Percentiles rank a stretch among this genome's conserved stretches.
Conservation (phyloP, 2,329 filamentous ascomycete genomes). For the Teratosphaeria pseudoeucalypti region DNA sequence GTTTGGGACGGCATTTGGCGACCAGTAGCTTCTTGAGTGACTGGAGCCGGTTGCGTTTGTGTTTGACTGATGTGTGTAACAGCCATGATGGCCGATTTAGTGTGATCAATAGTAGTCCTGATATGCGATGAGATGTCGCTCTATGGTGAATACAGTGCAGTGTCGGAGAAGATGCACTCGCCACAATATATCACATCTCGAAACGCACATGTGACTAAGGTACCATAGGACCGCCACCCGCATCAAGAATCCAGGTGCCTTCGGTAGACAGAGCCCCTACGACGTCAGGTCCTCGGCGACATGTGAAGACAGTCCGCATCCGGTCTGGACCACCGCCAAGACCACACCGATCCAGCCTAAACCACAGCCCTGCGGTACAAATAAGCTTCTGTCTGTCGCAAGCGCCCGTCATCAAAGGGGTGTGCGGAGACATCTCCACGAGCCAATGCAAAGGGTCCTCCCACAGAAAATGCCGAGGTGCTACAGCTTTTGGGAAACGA, state of each 20-base stretch:
- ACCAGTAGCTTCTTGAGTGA: background rate
- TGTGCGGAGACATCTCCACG: background rate
- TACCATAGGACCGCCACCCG: background rate
- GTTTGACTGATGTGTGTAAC: background rate
- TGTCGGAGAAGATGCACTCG: background rate
- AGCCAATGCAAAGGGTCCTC: background rate
- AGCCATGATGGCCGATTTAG: background rate
- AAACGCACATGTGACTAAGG: background rate
- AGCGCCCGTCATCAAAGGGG: background rate
- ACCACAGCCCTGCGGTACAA: background rate
- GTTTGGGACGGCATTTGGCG: background rate
- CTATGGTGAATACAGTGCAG: too few species aligned
- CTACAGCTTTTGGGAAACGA: background rate
- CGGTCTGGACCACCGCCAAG: background rate
- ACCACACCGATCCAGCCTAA: background rate
- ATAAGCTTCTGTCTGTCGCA: background rate
- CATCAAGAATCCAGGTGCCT: background rate
- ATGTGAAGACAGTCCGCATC: background rate
- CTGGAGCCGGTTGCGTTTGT: background rate
- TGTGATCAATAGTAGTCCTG: background rate
- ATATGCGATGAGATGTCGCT: background rate
- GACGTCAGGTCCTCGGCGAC: background rate
- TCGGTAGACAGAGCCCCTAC: background rate
- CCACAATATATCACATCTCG: background rate
- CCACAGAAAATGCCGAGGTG: background rate